These are phyloP conservation scores for Zizania latifolia DNA, from an alignment of 176 grass and related monocot genomes.

Conservation along the genomic window DNA sequence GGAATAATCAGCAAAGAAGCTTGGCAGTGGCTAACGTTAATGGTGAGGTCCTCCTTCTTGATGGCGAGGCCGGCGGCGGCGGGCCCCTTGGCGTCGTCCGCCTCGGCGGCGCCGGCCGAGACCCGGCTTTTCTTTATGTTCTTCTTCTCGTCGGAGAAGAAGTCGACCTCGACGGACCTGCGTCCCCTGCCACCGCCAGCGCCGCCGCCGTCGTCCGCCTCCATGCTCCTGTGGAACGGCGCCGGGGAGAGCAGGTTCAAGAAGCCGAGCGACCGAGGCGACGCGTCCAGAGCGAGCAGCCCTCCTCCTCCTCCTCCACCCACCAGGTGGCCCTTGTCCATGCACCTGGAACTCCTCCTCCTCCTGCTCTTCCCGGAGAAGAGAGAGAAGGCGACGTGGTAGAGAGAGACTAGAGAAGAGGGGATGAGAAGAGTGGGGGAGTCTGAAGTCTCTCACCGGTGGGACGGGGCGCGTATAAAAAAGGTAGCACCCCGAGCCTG, in stretches of 20 bases:
- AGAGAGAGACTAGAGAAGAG: background rate
- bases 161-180: slow-evolving; percentile 75
- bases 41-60: slow-evolving; percentile 65
- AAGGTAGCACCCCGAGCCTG: slow-evolving; percentile 23
- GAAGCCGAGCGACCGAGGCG: slow-evolving; percentile 33
- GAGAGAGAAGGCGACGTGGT: background rate
- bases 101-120: background rate
- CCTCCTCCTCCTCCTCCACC: slow-evolving; percentile 24
- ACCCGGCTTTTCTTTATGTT: slow-evolving; percentile 33
- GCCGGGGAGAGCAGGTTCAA: background rate
- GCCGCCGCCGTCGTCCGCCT: background rate
- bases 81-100: background rate
- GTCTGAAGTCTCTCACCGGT: slow-evolving; percentile 57
- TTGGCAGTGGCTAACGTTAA: slow-evolving; percentile 55
- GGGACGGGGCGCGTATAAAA: slow-evolving; percentile 41
- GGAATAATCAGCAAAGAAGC: background rate
- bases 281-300: slow-evolving; percentile 42
- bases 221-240: slow-evolving; percentile 15
- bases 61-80: slow-evolving; percentile 24
- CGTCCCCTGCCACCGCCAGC: background rate
- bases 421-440: background rate
- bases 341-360: slow-evolving; percentile 31
- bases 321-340: slow-evolving; percentile 45
- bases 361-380: background rate
- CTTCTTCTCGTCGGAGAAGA: slow-evolving; percentile 84